A percentile compares a stretch with the other conserved stretches of the same genome.
phyloP scores from a whole-genome alignment of 2,329 filamentous ascomycete genomes.

The Pezicula radicicola region DNA sequence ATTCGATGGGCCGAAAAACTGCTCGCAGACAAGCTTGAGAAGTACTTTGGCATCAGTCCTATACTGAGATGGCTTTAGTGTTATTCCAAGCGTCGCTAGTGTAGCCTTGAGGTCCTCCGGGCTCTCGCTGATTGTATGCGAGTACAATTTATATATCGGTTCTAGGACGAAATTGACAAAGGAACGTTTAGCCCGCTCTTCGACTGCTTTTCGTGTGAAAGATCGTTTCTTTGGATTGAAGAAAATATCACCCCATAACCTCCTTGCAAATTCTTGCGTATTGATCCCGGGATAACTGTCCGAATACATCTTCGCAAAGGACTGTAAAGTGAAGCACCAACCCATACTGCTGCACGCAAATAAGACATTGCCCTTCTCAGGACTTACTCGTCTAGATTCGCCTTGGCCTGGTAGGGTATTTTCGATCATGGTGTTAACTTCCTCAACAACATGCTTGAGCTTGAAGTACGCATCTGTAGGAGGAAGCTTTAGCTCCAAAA shows the following conservation, averaged over 20 bases:
- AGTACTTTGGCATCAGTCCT: conserved; percentile 86
- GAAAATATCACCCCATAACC: conserved; percentile 96
- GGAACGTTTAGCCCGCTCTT: conserved; percentile 76
- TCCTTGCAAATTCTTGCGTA: conserved; percentile 74
- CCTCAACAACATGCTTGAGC: conserved; percentile 96
- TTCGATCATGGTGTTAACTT: conserved; percentile 95
- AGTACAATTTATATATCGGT: conserved; percentile 96
- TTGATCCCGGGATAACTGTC: conserved; percentile 83
- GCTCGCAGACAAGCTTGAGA: conserved; percentile 84
- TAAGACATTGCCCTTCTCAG: conserved; percentile 96
- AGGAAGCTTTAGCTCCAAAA: conserved; percentile 89
- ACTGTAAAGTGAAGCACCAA: conserved; percentile 94
- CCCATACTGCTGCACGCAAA: conserved; percentile 92
- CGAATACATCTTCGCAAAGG: conserved; percentile 95
- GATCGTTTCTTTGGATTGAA: conserved; percentile 88
- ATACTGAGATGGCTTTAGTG: conserved; percentile 88
- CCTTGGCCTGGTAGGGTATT: conserved; percentile 79
- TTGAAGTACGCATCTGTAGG: conserved; percentile 98
- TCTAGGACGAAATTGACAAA: conserved; percentile 96
- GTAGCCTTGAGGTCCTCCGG: conserved; percentile 80
- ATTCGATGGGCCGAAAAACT: conserved; percentile 88
- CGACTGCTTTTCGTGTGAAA: conserved; percentile 83
- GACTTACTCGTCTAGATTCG: conserved; percentile 77
- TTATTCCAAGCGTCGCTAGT: conserved; percentile 75
- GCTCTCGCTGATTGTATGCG: conserved; percentile 88